Conservation (phyloP, 78 protist species). For the Bigelowiella natans region DNA sequence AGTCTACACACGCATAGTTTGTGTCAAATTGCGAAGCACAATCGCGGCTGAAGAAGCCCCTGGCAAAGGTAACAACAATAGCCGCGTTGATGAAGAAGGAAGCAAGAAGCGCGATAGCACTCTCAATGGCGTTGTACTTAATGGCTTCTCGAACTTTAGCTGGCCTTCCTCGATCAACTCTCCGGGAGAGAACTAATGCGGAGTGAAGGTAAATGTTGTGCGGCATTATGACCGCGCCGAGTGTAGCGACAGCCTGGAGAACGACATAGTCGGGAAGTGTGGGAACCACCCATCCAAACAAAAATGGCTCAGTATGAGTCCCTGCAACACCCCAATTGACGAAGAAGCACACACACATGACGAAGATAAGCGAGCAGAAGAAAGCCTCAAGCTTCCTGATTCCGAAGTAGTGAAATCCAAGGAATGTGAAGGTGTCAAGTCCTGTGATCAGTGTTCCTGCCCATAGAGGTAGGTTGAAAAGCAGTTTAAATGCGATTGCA, state of each 20-base stretch:
- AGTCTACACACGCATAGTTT: not conserved
- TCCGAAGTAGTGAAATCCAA: conserved; percentile 12
- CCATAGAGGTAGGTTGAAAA: not conserved
- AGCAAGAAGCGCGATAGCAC: not conserved
- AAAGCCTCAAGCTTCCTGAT: conserved; percentile 17
- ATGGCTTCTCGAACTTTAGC: not conserved
- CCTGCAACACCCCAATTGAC: not conserved
- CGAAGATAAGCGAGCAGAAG: not conserved
- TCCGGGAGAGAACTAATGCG: conserved; percentile 45
- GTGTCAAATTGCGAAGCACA: not conserved
- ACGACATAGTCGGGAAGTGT: not conserved
- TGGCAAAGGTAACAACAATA: not conserved
- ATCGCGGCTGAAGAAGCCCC: not conserved
- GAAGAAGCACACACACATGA: not conserved
- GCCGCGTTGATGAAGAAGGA: not conserved
- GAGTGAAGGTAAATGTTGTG: conserved; percentile 67
- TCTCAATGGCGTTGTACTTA: not conserved
- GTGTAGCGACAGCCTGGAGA: conserved; percentile 49
- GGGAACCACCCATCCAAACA: not conserved
- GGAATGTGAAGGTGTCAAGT: conserved; percentile 20
- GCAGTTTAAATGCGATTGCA: conserved; percentile 7
- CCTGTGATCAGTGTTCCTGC: conserved; percentile 12
- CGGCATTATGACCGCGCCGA: conserved; percentile 76
- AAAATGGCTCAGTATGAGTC: not conserved
- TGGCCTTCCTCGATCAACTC: not conserved